Conservation (phyloP, 2,329 filamentous ascomycete genomes). For the Aspergillus latus region DNA sequence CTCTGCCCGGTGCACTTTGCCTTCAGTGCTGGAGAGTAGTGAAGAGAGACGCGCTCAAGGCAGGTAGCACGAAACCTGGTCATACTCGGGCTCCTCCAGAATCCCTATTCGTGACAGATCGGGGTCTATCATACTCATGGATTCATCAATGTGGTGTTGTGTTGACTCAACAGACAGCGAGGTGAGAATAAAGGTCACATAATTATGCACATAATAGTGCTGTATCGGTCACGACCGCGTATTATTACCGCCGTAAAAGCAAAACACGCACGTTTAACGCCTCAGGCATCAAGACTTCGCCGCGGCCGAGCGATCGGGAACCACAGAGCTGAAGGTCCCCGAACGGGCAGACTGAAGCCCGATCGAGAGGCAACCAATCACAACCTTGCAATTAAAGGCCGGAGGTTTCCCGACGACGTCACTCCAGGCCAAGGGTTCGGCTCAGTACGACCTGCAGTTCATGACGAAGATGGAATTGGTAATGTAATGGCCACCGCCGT, state of each 20-base stretch:
- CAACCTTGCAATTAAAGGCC: background rate
- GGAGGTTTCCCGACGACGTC: conserved; percentile 12
- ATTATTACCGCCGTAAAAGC: background rate
- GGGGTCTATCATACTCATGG: background rate
- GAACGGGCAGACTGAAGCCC: conserved; percentile 20
- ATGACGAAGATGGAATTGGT: no score
- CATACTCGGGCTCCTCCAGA: background rate
- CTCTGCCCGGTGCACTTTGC: background rate
- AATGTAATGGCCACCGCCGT: background rate
- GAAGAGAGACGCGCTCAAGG: background rate
- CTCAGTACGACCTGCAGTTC: background rate
- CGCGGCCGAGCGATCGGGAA: conserved; percentile 21
- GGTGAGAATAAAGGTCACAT: background rate
- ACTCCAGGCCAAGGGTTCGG: conserved; percentile 5
- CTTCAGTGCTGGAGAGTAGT: background rate
- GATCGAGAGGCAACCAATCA: conserved; percentile 19
- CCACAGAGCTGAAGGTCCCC: conserved; percentile 22
- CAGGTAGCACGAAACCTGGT: background rate
- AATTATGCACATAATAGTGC: background rate
- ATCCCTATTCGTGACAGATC: background rate
- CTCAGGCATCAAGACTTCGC: background rate
- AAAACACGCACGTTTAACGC: background rate
- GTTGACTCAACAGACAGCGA: background rate
- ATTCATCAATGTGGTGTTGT: background rate
- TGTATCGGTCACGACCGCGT: background rate